Base-by-base conservation (phyloP, 2,329 filamentous ascomycete genomes). In the Plenodomus lindquistii region DNA sequence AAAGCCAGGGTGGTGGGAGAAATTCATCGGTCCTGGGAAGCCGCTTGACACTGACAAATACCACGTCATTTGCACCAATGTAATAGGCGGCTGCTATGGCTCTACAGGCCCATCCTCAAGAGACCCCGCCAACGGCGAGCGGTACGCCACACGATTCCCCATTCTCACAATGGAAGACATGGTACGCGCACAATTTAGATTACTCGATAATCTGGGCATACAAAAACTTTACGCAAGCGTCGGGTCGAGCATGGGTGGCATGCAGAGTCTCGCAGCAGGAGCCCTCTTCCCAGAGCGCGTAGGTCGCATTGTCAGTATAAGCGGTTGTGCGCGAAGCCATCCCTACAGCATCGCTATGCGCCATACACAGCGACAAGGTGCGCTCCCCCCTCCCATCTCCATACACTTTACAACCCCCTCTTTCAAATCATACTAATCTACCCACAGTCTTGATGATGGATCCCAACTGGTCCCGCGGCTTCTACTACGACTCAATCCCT, bases 261-360 rank as follows among this genome's bases (percentile, higher is more conserved):
- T 99, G 94, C 93, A 96, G 70, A 94, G 89, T 60, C 81, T 99
- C 4, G 92, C 92, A 7, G 89, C 91, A 0, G 94, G 90, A 3
- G 85, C 89, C 1, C 75, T 96, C 22, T 96, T 93, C 69, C 89
- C 91, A 0, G 83, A 89, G 34, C 83, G 93, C 27, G 88, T 99
- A 2, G 85, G 85, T 34, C 86, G 87, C 57, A 83, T 99, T 54
- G 89, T 91, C 31, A 93, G 86, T 64, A 94, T 97, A 66, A 95
- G 89, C 66, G 94, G 93, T 11, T 99, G 94, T 72, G 94, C 93
- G 0, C 82, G 94, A 55, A 95, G 89, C 61, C 94, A 99, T 70
- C 94, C 94, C 0, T 99, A 99, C 77, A 96, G 92, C 72, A 96
- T 99, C 70, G 94, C 94, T 27, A 97, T 99, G 93, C 86, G 94